Base-by-base conservation (phyloP, 1,284 basidiomycete genomes). In the Ceratobasidium papillatum region DNA sequence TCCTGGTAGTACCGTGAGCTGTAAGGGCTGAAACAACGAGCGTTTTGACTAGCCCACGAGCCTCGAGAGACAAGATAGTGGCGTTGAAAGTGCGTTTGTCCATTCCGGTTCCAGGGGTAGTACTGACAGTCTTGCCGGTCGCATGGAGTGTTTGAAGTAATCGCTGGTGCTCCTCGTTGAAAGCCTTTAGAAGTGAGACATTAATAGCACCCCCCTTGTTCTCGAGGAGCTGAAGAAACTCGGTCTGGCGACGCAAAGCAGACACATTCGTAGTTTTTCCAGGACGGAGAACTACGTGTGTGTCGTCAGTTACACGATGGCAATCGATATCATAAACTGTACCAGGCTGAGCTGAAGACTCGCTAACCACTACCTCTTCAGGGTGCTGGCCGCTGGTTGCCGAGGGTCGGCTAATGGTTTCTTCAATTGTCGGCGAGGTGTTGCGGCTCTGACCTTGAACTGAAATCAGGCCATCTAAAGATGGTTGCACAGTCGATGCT, bases 231-330 rank as follows among this genome's bases (percentile, higher is more conserved):
- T 87, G 88, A 59, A 88, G 80, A 54, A 94, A 81, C 80, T 94
- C 93, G 77, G 91, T 93, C 82, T 94, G 91, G 32, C 93, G 87
- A 11, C 92, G 89, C 32, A 91, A 82, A 76, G 90, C 86, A 14
- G 92, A 91, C 17, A 94, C 87, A 77, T 93, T 94, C 27, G 54
- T 51, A 17, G 41, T 41, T 47, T 52, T 47, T 34, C 41, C 43
- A 11, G 38, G 51, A 17, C 52, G 66, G 11, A 30, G 19, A 3
- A 11, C 66, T 71, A 14, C 59, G 54, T 36, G 19, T 22, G 25
- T 7, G 14, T 2, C 5, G 12, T 56, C 27, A 30, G 14, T 56
- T 32, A 4, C 8, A 52, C 5, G 11, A n/a, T 52, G 25, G 49
- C n/a, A 11, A 25, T 25, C 19, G 11, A 11, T 52, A 22, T 32